Evolutionary conservation across 305 asterid species (phyloP).

Genomic region (Ilex paraguariensis): DNA sequence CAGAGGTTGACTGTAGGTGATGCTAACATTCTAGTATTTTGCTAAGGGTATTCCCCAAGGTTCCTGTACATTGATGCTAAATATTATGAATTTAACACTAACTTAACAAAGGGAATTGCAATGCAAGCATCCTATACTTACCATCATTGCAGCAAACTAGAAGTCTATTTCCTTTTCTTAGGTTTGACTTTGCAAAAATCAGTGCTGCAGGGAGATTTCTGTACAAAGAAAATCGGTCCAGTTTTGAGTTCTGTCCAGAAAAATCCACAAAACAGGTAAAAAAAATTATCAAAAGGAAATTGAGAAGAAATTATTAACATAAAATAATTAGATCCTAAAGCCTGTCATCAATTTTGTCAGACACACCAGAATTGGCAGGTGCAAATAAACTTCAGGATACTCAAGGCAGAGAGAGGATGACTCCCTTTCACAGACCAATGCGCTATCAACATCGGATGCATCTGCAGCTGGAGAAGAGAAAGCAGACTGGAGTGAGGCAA

Average conservation of each 20-base stretch:
- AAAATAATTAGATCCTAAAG: neutral
- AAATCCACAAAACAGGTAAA: neutral
- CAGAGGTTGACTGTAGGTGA: no score
- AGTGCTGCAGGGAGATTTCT: slow-evolving; percentile 75
- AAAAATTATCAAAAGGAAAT: slow-evolving; percentile 2
- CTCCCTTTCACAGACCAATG: slow-evolving; percentile 58
- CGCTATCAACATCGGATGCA: slow-evolving; percentile 40
- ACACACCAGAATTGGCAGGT: slow-evolving; percentile 75
- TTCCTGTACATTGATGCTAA: neutral
- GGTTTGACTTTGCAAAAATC: slow-evolving; percentile 54
- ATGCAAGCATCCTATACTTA: slow-evolving; percentile 13
- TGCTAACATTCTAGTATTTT: neutral
- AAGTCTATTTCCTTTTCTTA: slow-evolving; percentile 57
- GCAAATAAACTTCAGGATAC: slow-evolving; percentile 45
- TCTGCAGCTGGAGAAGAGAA: slow-evolving; percentile 42
- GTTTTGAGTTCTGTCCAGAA: slow-evolving; percentile 64
- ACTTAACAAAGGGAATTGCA: neutral
- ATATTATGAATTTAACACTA: neutral
- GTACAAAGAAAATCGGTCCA: slow-evolving; percentile 64
- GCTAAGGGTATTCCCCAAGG: neutral
- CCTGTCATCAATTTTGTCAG: slow-evolving; percentile 6
- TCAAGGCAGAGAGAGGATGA: slow-evolving; percentile 27
- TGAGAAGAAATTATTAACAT: neutral
- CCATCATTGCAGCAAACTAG: slow-evolving; percentile 79
- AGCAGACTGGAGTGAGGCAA: slow-evolving; percentile 1